Percentiles rank a stretch among this genome's conserved stretches.
Conservation (phyloP, 306 rosid genomes). For the Sesbania bispinosa region DNA sequence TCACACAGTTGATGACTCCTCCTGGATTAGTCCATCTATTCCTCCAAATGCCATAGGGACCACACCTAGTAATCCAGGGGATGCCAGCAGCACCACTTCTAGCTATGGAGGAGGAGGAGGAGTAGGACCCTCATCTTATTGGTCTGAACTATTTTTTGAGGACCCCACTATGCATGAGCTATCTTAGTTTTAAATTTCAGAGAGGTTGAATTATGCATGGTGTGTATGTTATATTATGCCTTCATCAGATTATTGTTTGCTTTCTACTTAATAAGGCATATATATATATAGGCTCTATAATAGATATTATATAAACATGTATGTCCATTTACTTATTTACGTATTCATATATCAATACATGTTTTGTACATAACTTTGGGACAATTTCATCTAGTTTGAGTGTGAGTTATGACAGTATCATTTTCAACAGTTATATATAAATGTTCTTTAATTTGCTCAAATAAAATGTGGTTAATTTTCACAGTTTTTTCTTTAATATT, state of each 20-base stretch:
- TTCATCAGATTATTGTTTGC: conserved; percentile 11
- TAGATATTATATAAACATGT: neutral
- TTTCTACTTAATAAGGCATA: conserved; percentile 24
- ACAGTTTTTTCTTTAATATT: neutral
- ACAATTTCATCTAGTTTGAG: conserved; percentile 19
- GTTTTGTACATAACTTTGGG: conserved; percentile 32
- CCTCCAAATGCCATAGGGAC: conserved; percentile 29
- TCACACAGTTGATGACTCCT: conserved; percentile 31
- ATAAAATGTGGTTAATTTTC: conserved; percentile 8
- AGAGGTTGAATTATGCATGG: conserved; percentile 17
- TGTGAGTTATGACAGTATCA: conserved; percentile 21
- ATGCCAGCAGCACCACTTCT: conserved; percentile 53
- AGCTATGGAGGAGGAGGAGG: conserved; percentile 46
- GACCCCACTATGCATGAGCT: conserved; percentile 43
- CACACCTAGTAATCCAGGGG: conserved; percentile 40
- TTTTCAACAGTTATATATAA: conserved; percentile 6
- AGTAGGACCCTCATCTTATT: conserved; percentile 49
- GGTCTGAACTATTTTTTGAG: conserved; percentile 54
- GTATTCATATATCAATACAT: conserved; percentile 4
- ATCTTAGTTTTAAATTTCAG: conserved; percentile 35
- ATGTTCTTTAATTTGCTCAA: neutral
- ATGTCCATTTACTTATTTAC: neutral
- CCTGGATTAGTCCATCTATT: conserved; percentile 40
- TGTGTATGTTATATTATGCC: conserved; percentile 27
- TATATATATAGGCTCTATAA: conserved; percentile 16